Base-by-base conservation (phyloP, 106 monocot genomes). In the Amphibolis antarctica region DNA sequence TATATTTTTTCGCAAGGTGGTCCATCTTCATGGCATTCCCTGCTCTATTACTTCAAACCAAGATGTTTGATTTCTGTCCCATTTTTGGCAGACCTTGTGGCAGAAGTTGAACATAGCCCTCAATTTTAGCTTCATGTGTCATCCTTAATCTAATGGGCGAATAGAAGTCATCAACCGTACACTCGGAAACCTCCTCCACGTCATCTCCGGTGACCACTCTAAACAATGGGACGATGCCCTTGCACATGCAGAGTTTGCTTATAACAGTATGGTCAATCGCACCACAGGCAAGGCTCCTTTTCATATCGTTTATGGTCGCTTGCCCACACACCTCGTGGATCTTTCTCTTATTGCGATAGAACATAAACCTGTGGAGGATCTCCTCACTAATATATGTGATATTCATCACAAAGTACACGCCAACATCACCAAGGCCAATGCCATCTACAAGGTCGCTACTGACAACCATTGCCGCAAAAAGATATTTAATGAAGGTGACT, bases 1-100 rank as follows among this genome's bases (percentile, higher is more conserved):
- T 44, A 29, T 80, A 0, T 80, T 66, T 50, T 75, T 80, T 14
- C 17, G 21, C 0, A 70, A 80, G 22, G n/a, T 75, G 5, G 61
- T 59, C 1, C 15, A 1, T 28, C 29, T 59, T 9, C 58, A 31
- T 31, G 58, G 58, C 5, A 5, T 59, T 10, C 27, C 21, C 0
- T 4, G 15, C 6, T 59, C 58, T 5, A 59, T 59, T 5, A 31
- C 58, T 1, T 59, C 58, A 1, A 29, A 59, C 18, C 0, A 29
- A 28, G 58, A 59, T 13, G 1, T 14, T 1, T 29, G 30, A 14
- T 59, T 59, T 59, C 28, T 1, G 1, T 10, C 28, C 18, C 58
- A 59, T 28, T 59, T 59, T 13, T 28, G 3, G 27, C 6, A 29
- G 24, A 4, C 28, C 4, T 25, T 59, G 15, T 58, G 58, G 30